Percentiles rank a stretch among this genome's conserved stretches.
Conservation (phyloP, 192 early-diverging fungal species). For the Linnemannia elongata region DNA sequence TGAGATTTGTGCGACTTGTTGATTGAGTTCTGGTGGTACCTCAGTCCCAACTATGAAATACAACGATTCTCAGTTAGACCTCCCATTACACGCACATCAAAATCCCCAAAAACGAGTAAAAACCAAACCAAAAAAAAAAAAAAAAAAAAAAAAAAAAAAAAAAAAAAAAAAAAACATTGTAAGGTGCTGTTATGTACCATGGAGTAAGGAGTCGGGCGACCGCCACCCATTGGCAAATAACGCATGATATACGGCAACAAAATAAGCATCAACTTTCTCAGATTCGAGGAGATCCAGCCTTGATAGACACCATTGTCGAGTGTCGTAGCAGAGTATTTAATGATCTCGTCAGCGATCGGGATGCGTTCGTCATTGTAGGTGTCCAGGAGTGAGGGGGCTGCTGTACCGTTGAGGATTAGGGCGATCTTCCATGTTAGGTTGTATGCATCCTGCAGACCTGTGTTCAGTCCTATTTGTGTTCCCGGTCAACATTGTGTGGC, state of each 20-base stretch:
- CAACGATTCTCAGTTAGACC: neutral
- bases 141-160: no score
- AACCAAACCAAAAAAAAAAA: no score
- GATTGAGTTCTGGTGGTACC: constrained; percentile 21
- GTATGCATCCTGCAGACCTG: constrained; percentile 62
- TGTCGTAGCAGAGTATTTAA: neutral
- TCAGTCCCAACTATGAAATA: constrained; percentile 4
- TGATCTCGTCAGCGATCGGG: constrained; percentile 11
- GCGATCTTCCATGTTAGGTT: constrained; percentile 67
- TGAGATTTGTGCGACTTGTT: neutral
- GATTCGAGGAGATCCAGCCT: neutral
- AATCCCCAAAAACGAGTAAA: neutral
- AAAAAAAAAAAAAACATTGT: no score
- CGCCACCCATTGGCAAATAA: neutral
- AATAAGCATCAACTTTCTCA: neutral
- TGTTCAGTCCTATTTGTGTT: constrained; percentile 52
- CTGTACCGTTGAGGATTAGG: constrained; percentile 37
- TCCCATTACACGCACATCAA: no score
- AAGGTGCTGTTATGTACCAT: constrained; percentile 1
- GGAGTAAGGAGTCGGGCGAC: neutral
- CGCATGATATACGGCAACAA: neutral
- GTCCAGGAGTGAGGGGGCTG: constrained; percentile 43
- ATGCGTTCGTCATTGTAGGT: constrained; percentile 48
- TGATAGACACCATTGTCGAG: neutral
- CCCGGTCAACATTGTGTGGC: neutral